A percentile compares a stretch with the other conserved stretches of the same genome.
Evolutionary conservation across 192 early-diverging fungal genomes (phyloP).

Genomic region (Allomyces macrogynus): DNA sequence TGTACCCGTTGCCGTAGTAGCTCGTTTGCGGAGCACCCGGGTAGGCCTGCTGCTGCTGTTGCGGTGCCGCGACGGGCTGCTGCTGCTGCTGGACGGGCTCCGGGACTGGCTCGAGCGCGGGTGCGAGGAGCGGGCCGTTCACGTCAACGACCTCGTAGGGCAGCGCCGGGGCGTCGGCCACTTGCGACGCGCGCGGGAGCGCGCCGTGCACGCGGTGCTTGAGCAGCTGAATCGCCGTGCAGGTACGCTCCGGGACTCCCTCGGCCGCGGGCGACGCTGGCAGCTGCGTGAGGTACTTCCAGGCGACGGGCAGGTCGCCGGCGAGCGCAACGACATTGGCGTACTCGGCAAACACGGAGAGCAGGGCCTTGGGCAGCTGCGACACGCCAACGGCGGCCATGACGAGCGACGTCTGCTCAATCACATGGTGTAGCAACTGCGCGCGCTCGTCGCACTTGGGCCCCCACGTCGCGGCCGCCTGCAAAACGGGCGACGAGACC

Average conservation of each 20-base stretch:
- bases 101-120: neutral
- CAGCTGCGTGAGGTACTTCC: constrained; percentile 54
- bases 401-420: constrained; percentile 87
- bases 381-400: constrained; percentile 52
- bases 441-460: constrained; percentile 23
- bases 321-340: constrained; percentile 51
- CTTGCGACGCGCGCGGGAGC: constrained; percentile 10
- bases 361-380: constrained; percentile 17
- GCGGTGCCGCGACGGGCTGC: neutral
- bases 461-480: neutral
- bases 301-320: constrained; percentile 52
- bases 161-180: constrained; percentile 19
- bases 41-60: constrained; percentile 11
- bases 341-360: constrained; percentile 71
- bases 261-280: constrained; percentile 26
- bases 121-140: neutral
- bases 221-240: constrained; percentile 34
- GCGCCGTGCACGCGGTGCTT: constrained; percentile 44
- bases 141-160: constrained; percentile 43
- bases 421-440: constrained; percentile 47
- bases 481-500: neutral
- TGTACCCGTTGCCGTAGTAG: constrained; percentile 1
- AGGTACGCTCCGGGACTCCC: constrained; percentile 10
- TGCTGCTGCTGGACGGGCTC: neutral
- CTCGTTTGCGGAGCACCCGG: neutral